Conservation (phyloP, 192 early-diverging fungal genomes). For the Phycomyces nitens region DNA sequence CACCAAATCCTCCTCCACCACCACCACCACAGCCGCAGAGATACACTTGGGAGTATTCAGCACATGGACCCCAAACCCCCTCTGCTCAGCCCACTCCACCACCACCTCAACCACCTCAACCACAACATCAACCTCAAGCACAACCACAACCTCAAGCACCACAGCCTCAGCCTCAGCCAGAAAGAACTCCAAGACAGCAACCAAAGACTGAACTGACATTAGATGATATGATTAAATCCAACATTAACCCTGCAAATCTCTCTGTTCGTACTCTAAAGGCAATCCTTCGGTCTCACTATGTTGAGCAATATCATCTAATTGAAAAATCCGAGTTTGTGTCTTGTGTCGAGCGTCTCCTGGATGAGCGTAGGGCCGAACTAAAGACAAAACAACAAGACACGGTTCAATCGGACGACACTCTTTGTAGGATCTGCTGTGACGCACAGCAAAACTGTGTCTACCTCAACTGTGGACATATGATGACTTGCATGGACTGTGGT, state of each 20-base stretch:
- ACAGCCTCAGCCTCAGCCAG: not conserved
- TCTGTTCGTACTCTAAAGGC: conserved; percentile 67
- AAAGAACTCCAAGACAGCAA: not conserved
- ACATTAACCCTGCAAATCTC: conserved; percentile 51
- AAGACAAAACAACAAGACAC: conserved; percentile 48
- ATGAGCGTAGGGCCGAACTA: conserved; percentile 32
- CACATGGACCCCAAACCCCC: not conserved
- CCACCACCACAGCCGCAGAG: not conserved
- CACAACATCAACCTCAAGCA: conserved; percentile 14
- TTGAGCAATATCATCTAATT: conserved; percentile 63
- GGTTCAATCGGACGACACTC: conserved; percentile 40
- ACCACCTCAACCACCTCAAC: not conserved
- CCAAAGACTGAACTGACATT: conserved; percentile 13
- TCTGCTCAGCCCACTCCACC: not conserved
- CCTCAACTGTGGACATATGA: conserved; percentile 84
- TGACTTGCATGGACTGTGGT: conserved; percentile 76
- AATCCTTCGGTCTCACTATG: conserved; percentile 59
- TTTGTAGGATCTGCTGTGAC: conserved; percentile 85
- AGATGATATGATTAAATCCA: conserved; percentile 36
- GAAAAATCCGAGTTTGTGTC: conserved; percentile 76
- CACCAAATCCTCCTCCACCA: not conserved
- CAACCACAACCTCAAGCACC: conserved; percentile 13
- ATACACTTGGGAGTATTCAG: not conserved
- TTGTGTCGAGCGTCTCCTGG: conserved; percentile 60
- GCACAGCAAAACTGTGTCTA: conserved; percentile 77